Evolutionary conservation across 345 rosid genomes (phyloP).

Genomic region (Brassica cretica): DNA sequence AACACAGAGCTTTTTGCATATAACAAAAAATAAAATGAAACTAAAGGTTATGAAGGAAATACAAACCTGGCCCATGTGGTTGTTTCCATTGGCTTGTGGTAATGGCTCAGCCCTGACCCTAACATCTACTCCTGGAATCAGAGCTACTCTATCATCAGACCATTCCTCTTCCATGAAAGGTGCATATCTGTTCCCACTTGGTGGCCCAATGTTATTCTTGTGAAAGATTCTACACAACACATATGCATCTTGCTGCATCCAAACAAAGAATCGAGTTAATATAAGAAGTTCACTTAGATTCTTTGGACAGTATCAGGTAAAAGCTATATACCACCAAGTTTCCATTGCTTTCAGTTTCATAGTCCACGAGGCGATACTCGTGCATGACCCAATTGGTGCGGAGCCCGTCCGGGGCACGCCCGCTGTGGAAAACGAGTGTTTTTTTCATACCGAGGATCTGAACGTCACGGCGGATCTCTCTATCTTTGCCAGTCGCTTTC

Average conservation of each 20-base stretch:
- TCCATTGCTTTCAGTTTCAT: constrained; percentile 51
- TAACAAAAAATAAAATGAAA: constrained; percentile 3
- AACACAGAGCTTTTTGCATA: constrained; percentile 5
- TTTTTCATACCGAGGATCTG: constrained; percentile 77
- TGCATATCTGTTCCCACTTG: constrained; percentile 78
- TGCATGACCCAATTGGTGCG: constrained; percentile 99
- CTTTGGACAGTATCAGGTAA: not conserved
- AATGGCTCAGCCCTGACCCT: constrained; percentile 38
- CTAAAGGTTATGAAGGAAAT: constrained; percentile 17
- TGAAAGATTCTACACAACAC: constrained; percentile 91
- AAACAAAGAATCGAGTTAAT: constrained; percentile 24
- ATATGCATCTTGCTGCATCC: constrained; percentile 57
- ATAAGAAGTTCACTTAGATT: not conserved
- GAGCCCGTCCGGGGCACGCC: constrained; percentile 86
- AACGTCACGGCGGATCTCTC: constrained; percentile 54
- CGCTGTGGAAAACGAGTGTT: constrained; percentile 81
- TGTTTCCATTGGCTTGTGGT: constrained; percentile 29
- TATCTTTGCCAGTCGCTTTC: constrained; percentile 95
- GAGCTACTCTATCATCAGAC: constrained; percentile 53
- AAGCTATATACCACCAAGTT: constrained; percentile 47
- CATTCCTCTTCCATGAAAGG: constrained; percentile 82
- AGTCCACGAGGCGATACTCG: constrained; percentile 82
- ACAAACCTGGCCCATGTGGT: constrained; percentile 49
- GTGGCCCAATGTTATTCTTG: constrained; percentile 93
- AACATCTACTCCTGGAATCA: constrained; percentile 64